Base-by-base conservation (phyloP, 1,284 basidiomycete species). In the Microbotryum intermedium region DNA sequence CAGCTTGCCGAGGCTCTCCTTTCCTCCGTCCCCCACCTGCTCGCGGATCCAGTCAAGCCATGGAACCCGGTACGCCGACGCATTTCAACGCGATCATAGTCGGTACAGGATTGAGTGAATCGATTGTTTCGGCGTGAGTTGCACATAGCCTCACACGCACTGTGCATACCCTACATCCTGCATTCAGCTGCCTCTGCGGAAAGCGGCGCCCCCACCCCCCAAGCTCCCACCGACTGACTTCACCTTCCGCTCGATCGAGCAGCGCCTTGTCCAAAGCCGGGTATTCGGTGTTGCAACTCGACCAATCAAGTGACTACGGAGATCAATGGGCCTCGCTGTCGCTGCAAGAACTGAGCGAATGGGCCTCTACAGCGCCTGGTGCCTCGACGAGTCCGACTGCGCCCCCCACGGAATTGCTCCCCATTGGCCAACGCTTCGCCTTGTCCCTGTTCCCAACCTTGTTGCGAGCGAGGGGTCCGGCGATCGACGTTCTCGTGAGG, bases 111-210 rank as follows among this genome's bases (percentile, higher is more conserved):
- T 48, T 71, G 13, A 60, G 62, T 63, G 68, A 75, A 71, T 90
- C 89, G n/a, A 88, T 95, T 43, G 76, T 82, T 54, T 88, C 91
- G 67, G 89, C 90, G 89, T 93, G 75, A 82, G 88, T 79, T 42
- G 47, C 44, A 56, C 21, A 21, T 61, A 23, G 29, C 10, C 11
- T 39, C 34, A 16, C 34, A 39, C 10, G 4, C 9, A 13, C 34
- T 39, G 16, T 16, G 9, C 34, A 9, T 16, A 16, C 11, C 11
- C 8, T 39, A 39, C 34, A 39, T 16, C 11, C 34, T 39, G 4
- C 34, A 9, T 20, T n/a, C 20, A 3, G 20, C 34, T 30, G 13
- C n/a, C 4, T 4, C 3, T 20, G 49, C 50, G 28, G 18, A 29
- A 21, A 30, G 18, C 11, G 7, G 23, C 6, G n/a, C n/a, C n/a